Conservation (phyloP, 2,329 filamentous ascomycete genomes). For the Botrytis pseudocinerea region DNA sequence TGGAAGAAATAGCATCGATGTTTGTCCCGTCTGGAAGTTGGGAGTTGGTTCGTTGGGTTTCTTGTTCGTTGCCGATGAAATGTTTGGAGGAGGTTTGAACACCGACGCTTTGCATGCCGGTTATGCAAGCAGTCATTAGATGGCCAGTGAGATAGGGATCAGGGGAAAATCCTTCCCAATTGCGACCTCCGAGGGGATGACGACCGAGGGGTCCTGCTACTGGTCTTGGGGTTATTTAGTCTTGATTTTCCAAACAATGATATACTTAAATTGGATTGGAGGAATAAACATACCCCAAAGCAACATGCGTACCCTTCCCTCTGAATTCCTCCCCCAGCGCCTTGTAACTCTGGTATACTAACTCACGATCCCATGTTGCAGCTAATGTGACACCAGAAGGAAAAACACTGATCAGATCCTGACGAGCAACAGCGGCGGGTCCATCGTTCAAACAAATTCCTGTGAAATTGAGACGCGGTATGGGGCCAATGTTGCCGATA, state of each 20-base stretch:
- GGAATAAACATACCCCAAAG: conserved; percentile 51
- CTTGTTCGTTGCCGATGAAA: conserved; percentile 56
- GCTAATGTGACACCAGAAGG: conserved; percentile 70
- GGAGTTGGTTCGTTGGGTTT: conserved; percentile 46
- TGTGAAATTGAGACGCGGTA: conserved; percentile 25
- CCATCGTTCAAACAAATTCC: conserved; percentile 31
- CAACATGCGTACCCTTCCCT: conserved; percentile 75
- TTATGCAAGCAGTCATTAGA: conserved; percentile 22
- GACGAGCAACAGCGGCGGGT: conserved; percentile 40
- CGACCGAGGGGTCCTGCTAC: conserved; percentile 67
- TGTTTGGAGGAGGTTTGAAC: conserved; percentile 64
- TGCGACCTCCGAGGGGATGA: conserved; percentile 63
- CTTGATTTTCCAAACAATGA: not conserved
- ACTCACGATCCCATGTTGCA: conserved; percentile 72
- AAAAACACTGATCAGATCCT: conserved; percentile 55
- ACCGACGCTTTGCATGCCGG: conserved; percentile 69
- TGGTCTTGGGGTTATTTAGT: conserved; percentile 30
- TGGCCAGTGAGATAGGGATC: conserved; percentile 35
- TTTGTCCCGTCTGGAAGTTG: conserved; percentile 37
- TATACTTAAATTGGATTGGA: not conserved
- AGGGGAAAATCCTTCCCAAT: conserved; percentile 57
- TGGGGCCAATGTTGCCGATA: conserved; percentile 30
- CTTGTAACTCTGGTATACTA: conserved; percentile 66
- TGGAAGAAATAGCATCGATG: conserved; percentile 27
- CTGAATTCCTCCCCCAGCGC: conserved; percentile 77